Evolutionary conservation across 257 asterid genomes (phyloP).

Genomic region (Scutellaria galericulata): DNA sequence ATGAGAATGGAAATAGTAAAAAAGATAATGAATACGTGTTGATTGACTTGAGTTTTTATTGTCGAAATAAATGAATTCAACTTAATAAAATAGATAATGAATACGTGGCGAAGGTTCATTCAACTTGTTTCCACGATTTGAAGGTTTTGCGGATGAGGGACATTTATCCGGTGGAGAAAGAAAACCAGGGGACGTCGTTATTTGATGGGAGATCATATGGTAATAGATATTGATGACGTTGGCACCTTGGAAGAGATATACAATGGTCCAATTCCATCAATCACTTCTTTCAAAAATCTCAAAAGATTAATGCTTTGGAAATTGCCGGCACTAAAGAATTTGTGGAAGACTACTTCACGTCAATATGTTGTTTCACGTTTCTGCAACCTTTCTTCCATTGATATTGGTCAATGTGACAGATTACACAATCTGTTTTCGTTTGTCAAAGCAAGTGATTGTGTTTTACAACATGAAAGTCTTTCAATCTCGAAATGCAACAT

Average conservation of each 20-base stretch:
- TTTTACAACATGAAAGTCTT: background rate
- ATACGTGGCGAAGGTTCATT: too few relatives aligned
- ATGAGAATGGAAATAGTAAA: too few relatives aligned
- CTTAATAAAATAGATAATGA: too few relatives aligned
- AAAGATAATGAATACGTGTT: too few relatives aligned
- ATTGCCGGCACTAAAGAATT: background rate
- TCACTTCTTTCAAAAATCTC: constrained; percentile 9
- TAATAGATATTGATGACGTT: accelerated
- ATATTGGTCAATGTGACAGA: background rate
- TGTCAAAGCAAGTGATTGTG: background rate
- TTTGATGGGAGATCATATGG: too few relatives aligned
- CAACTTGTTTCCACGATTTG: too few relatives aligned
- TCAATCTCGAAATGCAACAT: background rate
- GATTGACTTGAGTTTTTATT: too few relatives aligned
- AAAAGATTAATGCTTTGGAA: background rate
- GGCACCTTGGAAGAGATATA: constrained; percentile 19
- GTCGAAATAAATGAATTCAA: too few relatives aligned
- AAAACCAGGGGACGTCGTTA: too few relatives aligned
- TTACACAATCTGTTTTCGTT: constrained; percentile 6
- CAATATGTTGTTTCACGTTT: too few relatives aligned
- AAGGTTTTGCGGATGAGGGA: too few relatives aligned
- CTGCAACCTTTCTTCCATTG: background rate
- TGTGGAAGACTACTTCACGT: background rate
- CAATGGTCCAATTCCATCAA: background rate
- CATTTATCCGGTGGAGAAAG: too few relatives aligned